Evolutionary conservation across 345 rosid genomes (phyloP), one percentile per base, ranked within the genome.

Genomic region (Litchi chinensis): DNA sequence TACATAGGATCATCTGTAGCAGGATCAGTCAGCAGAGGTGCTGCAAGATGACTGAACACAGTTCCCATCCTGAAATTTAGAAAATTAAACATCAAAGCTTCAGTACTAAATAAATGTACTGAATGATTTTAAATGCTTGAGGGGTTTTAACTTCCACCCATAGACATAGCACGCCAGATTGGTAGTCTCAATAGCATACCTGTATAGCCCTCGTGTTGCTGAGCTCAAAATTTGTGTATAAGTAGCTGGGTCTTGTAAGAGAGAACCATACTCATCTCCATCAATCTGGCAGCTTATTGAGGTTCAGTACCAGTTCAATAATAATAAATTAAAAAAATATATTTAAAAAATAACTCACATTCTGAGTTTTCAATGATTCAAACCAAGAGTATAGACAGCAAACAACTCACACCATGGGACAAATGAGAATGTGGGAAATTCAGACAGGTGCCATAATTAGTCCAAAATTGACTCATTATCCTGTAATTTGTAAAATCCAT

Each of bases 191-290:
- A 52, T 46, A 66, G 41, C 79, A 78, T 77, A 92, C 99, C 99
- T 95, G 89, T 83, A 88, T 21, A 95, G 92, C 68, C 95, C 95
- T 91, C 96, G 89, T 12, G 90, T 89, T 70, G 89, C 98, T 69
- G 90, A 88, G 82, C 85, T 88, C 85, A 95, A 76, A 84, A 84
- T 74, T 77, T 88, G 90, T 0, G 87, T 83, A 82, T 92, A 91
- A 40, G 85, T 84, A 73, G 97, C 97, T 76, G 98, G 97, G 86
- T 82, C 89, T 79, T 86, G 90, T 82, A 88, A 81, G 52, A 83
- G 77, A 79, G 96, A 85, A 82, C 82, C 85, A 74, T 78, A 83
- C 71, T 79, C 76, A 57, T 87, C 89, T 80, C 87, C 93, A 74
- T 89, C 92, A 80, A 90, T 87, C 98, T 95, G 87, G 85, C 86